Evolutionary conservation across 352 stramenopile species (phyloP).

Genomic region (Pythium phragmitis): DNA sequence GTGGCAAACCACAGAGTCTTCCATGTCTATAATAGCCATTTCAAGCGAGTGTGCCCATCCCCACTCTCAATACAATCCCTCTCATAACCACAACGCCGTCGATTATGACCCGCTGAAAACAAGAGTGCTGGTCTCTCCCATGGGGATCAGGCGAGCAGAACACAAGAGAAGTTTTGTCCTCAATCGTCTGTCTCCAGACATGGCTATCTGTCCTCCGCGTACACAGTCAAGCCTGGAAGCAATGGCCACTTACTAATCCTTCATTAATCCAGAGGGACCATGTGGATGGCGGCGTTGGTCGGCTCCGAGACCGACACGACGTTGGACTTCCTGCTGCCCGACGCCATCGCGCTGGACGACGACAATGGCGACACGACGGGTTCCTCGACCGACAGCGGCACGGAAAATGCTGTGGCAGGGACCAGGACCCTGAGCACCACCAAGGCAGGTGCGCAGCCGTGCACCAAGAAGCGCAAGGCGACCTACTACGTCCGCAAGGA

Average conservation of each 20-base stretch:
- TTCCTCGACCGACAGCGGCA: constrained; percentile 15
- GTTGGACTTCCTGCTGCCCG: constrained; percentile 15
- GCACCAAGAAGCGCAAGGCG: constrained; percentile 26
- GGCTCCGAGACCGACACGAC: background rate
- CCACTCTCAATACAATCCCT: background rate
- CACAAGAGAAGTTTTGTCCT: background rate
- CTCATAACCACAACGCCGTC: background rate
- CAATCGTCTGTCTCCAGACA: background rate
- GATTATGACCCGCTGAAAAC: background rate
- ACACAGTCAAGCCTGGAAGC: too few species aligned
- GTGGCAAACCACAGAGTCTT: background rate
- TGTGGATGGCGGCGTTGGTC: constrained; percentile 12
- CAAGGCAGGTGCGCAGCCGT: too few species aligned
- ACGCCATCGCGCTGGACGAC: constrained; percentile 6
- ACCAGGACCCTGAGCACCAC: background rate
- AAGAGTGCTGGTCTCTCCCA: constrained; percentile 1
- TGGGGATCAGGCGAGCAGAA: background rate
- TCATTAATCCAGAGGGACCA: background rate
- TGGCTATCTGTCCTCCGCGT: too few species aligned
- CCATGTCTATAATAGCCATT: background rate
- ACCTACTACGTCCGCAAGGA: constrained; percentile 29
- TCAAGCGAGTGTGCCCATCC: background rate
- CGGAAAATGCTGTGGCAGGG: background rate
- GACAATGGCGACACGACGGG: constrained; percentile 16
- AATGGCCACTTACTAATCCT: too few species aligned